phyloP scores from a whole-genome alignment of 2,329 filamentous ascomycete genomes.

The Cordyceps cicadae region DNA sequence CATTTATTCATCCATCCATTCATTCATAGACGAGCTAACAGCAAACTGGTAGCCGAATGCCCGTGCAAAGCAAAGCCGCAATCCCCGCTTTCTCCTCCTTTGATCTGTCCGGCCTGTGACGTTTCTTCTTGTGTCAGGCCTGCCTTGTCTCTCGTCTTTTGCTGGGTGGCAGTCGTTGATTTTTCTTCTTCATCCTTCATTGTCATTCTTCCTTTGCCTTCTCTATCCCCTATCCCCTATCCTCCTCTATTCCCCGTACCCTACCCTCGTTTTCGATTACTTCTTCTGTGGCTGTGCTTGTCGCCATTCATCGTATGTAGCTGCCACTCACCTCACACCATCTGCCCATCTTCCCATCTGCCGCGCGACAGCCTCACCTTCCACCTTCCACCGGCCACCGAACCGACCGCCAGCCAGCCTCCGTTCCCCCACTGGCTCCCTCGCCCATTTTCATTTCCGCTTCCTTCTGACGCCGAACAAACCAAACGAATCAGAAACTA shows the following conservation, averaged over 20 bases:
- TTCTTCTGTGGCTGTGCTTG: neutral
- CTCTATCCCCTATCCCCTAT: neutral
- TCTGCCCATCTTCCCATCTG: neutral
- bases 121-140: neutral
- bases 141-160: neutral
- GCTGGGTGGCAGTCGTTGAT: neutral
- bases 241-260: no score
- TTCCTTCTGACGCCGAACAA: neutral
- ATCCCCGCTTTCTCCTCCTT: constrained; percentile 11
- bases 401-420: neutral
- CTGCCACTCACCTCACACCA: neutral
- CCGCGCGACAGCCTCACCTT: neutral
- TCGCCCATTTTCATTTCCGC: neutral
- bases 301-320: neutral
- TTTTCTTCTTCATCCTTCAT: neutral
- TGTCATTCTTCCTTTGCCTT: neutral
- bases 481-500: neutral
- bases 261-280: neutral
- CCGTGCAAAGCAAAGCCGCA: neutral
- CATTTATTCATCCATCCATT: neutral
- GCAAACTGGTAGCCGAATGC: neutral
- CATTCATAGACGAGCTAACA: neutral
- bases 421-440: neutral
- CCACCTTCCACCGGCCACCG: no score
- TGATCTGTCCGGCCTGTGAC: constrained; percentile 9